Base-by-base conservation (phyloP, 2,329 filamentous ascomycete species). In the Pochonia chlamydosporia region DNA sequence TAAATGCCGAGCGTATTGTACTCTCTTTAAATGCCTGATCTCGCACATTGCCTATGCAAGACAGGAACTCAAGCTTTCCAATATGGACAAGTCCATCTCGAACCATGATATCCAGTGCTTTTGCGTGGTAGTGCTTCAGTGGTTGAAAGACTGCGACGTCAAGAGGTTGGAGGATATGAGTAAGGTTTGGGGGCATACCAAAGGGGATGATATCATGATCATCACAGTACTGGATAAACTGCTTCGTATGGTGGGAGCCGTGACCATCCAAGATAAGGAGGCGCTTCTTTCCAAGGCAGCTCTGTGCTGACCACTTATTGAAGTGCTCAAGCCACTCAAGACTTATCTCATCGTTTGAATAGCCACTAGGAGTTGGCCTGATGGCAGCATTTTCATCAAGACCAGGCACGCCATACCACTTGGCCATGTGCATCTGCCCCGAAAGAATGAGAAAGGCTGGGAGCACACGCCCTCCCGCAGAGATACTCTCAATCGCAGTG, bases 221-320 rank as follows among this genome's bases (percentile, higher is more conserved):
- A 42, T 56, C 57, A 50, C 53, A 71, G 50, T 59, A 63, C 25
- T 60, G 35, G 36, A 68, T 44, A 49, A 71, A 70, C 48, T 64
- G 50, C 21, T 53, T 46, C 3, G 56, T 63, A 35, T 62, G 36
- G 55, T 70, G 53, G 49, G 60, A 68, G 47, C 59, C 49, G 57
- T 71, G 53, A 41, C 64, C 55, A 55, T 71, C 61, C 24, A 71
- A 51, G 47, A 72, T 59, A 4, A 72, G 55, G 4, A 71, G 54
- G 24, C 56, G 52, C 56, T 65, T 63, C 45, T 14, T 42, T 6
- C 64, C 58, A 21, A 9, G 8, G 8, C 9, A 8, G 14, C 28
- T 36, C 44, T 50, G 58, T 50, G 54, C 64, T n/a, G n/a, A n/a
- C 52, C 63, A 52, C 45, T 54, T 50, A 49, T 66, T 54, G 54